These are phyloP conservation scores for Lepraria neglecta DNA, from an alignment of 495 filamentous ascomycete genomes.

Conservation along the genomic window DNA sequence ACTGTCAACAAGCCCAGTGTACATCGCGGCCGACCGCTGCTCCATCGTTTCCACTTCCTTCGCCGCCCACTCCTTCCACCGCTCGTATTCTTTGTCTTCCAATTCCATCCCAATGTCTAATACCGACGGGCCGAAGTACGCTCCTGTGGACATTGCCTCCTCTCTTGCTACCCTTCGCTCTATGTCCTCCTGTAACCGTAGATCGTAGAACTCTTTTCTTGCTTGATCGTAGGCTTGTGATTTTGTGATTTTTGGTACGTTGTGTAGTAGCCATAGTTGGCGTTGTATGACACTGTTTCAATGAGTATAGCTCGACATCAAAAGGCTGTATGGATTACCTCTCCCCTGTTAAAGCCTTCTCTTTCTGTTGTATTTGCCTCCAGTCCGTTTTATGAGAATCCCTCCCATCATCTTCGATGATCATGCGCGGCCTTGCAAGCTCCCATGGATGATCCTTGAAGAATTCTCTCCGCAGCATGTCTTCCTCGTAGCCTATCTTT, in stretches of 20 bases:
- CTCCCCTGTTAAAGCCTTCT: conserved; percentile 66
- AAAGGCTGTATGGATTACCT: conserved; percentile 17
- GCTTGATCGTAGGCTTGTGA: conserved; percentile 77
- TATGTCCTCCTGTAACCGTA: conserved; percentile 75
- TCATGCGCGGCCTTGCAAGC: conserved; percentile 75
- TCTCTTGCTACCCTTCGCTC: conserved; percentile 78
- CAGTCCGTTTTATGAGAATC: conserved; percentile 72
- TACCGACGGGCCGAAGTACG: conserved; percentile 70
- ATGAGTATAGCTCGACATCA: conserved; percentile 24
- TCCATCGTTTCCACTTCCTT: conserved; percentile 42
- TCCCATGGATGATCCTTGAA: conserved; percentile 97
- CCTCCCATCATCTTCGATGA: conserved; percentile 80
- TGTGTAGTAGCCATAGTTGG: conserved; percentile 75
- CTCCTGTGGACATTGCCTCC: conserved; percentile 79
- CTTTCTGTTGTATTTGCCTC: conserved; percentile 70
- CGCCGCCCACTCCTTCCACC: conserved; percentile 76
- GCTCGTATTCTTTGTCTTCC: conserved; percentile 69
- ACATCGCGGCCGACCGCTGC: conserved; percentile 40
- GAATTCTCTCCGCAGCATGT: conserved; percentile 71
- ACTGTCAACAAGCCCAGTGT: conserved; percentile 40
- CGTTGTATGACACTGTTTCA: conserved; percentile 78
- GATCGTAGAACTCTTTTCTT: conserved; percentile 81
- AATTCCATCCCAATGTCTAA: conserved; percentile 73
- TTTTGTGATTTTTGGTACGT: conserved; percentile 52
- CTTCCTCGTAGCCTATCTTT: conserved; percentile 75